Conservation (phyloP, 306 rosid genomes). For the Arachis stenosperma region DNA sequence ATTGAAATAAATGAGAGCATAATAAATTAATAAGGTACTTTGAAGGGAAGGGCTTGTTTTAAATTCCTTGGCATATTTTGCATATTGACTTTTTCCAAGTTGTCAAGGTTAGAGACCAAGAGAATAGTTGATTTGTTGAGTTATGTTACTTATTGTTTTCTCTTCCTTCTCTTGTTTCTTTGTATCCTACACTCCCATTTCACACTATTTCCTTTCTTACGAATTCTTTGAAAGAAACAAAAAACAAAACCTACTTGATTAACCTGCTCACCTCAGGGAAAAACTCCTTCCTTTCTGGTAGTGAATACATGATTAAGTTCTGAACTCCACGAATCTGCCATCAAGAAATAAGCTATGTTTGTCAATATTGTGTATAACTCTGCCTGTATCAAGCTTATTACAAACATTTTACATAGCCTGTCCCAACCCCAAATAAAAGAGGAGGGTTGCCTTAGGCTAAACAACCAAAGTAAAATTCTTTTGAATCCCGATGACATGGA, state of each 20-base stretch:
- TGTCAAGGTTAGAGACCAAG: conserved; percentile 2
- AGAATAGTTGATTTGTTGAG: conserved; percentile 1
- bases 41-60: background rate
- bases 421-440: too few species aligned
- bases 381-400: too few species aligned
- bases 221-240: background rate
- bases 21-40: background rate
- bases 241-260: conserved; percentile 25
- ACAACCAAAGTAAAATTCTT: too few species aligned
- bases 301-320: conserved; percentile 76
- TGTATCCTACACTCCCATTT: background rate
- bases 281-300: conserved; percentile 88
- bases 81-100: background rate
- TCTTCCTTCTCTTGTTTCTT: background rate
- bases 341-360: conserved; percentile 32
- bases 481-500: too few species aligned
- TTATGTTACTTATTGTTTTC: background rate
- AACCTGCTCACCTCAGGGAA: conserved; percentile 78
- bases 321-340: conserved; percentile 83
- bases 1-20: conserved; percentile 12
- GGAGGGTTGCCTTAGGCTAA: too few species aligned
- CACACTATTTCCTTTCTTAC: background rate
- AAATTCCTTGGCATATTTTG: background rate
- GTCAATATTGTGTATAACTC: conserved; percentile 15
- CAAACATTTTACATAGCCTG: too few species aligned